Evolutionary conservation across 768 basidiomycete genomes (phyloP), one percentile per base, ranked within the genome.

Genomic region (Russula compacta): DNA sequence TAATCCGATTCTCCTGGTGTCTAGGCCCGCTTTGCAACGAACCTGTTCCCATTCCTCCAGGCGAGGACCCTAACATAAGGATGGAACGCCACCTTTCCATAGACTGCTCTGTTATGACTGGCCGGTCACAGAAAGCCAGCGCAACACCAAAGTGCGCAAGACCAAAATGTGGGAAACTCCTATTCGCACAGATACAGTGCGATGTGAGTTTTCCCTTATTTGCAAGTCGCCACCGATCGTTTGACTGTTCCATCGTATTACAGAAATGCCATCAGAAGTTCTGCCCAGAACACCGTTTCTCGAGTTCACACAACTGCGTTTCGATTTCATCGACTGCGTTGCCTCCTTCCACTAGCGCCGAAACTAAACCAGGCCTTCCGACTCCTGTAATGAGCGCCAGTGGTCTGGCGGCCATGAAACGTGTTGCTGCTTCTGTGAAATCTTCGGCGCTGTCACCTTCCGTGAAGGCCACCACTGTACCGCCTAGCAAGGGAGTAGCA

Each of bases 221-320:
- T 11, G 14, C 4, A 11, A 35, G 5, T 8, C 3, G 7, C 19
- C 35, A 24, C 42, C 5, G 43, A 44, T 35, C 14, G 3, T 35
- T 32, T 44, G 48, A 40, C 38, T 17, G 19, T 47, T 14, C 32
- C 32, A 24, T 38, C n/a, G 54, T 14, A 46, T 19, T 58, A 0
- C 60, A 93, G 91, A 79, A 79, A 70, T 93, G 91, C 72, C 78
- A 72, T 47, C 74, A 81, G 62, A 83, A 86, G 64, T 93, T 84
- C 69, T 94, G 91, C 69, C 79, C 87, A 0, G 73, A 81, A 32
- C 91, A 94, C 69, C 87, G 92, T 47, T 90, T 90, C 72, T 85
- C 89, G 9, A 75, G 76, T 44, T 85, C 88, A 65, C 91, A 94
- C 64, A 76, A 60, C 55, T 91, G 90, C 67, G 32, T 71, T 29